Evolutionary conservation across 495 filamentous ascomycete genomes (phyloP).

Genomic region (Clavariopsis aquatica): DNA sequence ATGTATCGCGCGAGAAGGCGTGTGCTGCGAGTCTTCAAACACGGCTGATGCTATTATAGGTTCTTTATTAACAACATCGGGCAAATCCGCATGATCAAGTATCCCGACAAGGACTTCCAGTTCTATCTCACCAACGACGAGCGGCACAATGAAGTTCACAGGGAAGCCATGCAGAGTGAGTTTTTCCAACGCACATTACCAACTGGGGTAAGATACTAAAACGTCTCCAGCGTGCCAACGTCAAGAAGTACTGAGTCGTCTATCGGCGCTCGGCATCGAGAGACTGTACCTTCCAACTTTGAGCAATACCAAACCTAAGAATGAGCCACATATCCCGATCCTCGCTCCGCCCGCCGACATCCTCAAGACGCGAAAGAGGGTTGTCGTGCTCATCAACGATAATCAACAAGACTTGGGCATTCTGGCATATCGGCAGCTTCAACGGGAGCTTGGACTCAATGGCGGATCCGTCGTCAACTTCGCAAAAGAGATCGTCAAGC

Average conservation of each 20-base stretch:
- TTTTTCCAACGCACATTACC: not conserved
- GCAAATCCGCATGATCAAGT: slow-evolving; percentile 66
- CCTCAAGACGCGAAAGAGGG: slow-evolving; percentile 58
- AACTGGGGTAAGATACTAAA: slow-evolving; percentile 7
- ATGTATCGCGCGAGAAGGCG: not conserved
- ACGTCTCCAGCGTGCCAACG: slow-evolving; percentile 61
- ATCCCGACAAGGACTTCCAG: slow-evolving; percentile 68
- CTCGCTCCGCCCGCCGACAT: slow-evolving; percentile 56
- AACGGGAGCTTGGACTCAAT: slow-evolving; percentile 60
- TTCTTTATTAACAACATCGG: slow-evolving; percentile 58
- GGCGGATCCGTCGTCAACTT: slow-evolving; percentile 66
- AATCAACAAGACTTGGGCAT: slow-evolving; percentile 69
- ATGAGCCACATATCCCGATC: slow-evolving; percentile 66
- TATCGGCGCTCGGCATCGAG: slow-evolving; percentile 58
- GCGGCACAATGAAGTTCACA: slow-evolving; percentile 68
- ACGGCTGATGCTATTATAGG: slow-evolving; percentile 8
- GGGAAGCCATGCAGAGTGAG: slow-evolving; percentile 63
- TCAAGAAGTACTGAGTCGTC: slow-evolving; percentile 59
- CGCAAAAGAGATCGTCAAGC: slow-evolving; percentile 49
- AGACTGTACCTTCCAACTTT: slow-evolving; percentile 59
- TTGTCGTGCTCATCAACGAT: slow-evolving; percentile 77
- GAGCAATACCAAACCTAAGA: slow-evolving; percentile 45
- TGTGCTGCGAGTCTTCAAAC: not conserved
- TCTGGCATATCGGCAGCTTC: slow-evolving; percentile 66
- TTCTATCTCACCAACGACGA: slow-evolving; percentile 70